phyloP scores from a whole-genome alignment of 2,329 filamentous ascomycete species.

The Trichophyton mentagrophytes region DNA sequence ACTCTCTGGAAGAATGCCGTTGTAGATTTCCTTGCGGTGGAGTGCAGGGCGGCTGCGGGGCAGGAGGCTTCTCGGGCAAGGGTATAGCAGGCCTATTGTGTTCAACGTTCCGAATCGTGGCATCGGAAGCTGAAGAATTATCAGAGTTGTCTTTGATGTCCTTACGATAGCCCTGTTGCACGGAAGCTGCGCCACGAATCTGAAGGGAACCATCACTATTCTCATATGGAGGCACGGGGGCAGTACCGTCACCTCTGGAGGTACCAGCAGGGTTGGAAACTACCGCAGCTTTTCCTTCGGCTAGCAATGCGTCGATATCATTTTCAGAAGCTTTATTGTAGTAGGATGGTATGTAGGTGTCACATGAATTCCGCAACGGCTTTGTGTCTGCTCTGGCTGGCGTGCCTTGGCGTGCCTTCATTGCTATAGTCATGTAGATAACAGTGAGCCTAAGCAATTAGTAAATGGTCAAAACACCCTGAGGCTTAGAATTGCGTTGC shows the following conservation, averaged over 20 bases:
- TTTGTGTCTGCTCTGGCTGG: background rate
- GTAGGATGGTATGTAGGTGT: too few relatives aligned
- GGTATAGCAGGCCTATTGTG: background rate
- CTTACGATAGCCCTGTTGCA: background rate
- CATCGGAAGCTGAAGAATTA: background rate
- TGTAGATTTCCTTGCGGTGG: background rate
- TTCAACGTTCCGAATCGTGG: background rate
- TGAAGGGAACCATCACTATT: background rate
- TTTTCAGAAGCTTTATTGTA: background rate
- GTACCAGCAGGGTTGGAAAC: background rate
- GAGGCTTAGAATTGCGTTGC: background rate
- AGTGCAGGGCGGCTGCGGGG: background rate
- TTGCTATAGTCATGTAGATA: background rate
- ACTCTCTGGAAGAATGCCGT: background rate
- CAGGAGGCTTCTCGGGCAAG: background rate
- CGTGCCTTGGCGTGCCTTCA: background rate
- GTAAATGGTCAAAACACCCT: background rate
- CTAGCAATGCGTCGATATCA: slow-evolving; percentile 14
- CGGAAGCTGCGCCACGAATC: background rate
- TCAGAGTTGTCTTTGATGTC: background rate
- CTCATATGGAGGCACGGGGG: background rate
- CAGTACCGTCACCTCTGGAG: background rate
- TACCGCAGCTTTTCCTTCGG: slow-evolving; percentile 14
- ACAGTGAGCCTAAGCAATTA: background rate
- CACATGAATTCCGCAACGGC: background rate